Evolutionary conservation across 1,139 yeast species (phyloP), one percentile per base, ranked within the genome.

Genomic region (Taphrina flavorubra): DNA sequence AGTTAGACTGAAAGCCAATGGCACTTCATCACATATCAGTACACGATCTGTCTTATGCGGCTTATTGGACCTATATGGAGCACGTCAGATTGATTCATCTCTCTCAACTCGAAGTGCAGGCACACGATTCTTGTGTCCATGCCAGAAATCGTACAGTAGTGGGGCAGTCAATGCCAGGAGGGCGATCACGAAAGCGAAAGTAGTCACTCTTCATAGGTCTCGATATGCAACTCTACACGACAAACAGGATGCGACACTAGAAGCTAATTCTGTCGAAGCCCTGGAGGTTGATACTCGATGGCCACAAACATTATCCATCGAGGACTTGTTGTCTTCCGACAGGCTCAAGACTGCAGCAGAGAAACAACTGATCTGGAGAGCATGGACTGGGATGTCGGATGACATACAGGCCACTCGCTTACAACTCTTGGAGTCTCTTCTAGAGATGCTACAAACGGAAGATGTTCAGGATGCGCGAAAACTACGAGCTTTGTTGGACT

Each of bases 341-440:
- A 58, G 16, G 14, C 34, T n/a, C 31, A 58, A 44, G 20, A 58
- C 51, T 10, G 40, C 18, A 10, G 42, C 42, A 20, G 62, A 58
- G n/a, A 58, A 58, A 18, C 62, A 58, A 46, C 44, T 58, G 53
- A 20, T 58, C 11, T 63, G 67, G 67, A 46, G 67, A 31, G 67
- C 67, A 13, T 63, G 67, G 67, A 34, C 47, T 7, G 67, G 67
- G 1, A 46, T 63, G 53, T 63, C 67, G 14, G 61, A 63, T 14
- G 67, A 63, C 25, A 10, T 37, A 40, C 67, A 63, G 16, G 67
- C 67, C 13, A 63, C 67, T 11, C 53, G 61, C 14, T 47, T 53
- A 20, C 67, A 63, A 36, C 47, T 63, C 1, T 39, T 63, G n/a
- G 53, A 46, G 18, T 44, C 67, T n/a, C 40, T 63, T 51, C 46